Percentiles rank a stretch among this genome's conserved stretches.
Conservation (phyloP, 2,329 filamentous ascomycete genomes). For the Fusarium protoensiforme region DNA sequence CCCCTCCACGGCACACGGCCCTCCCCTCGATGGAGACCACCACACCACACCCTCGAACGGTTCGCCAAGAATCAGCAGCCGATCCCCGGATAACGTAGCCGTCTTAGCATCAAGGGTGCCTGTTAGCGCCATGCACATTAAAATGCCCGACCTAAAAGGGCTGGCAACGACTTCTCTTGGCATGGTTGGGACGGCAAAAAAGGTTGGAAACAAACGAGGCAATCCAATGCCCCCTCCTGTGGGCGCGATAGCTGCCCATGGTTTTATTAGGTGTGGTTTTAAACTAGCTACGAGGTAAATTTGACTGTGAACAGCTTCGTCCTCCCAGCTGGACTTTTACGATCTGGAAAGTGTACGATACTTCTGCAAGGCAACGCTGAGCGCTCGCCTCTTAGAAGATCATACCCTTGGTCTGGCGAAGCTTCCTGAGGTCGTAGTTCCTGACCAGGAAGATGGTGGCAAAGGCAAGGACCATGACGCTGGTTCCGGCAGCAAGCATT, state of each 20-base stretch:
- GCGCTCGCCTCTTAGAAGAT: constrained; percentile 54
- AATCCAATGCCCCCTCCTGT: not conserved
- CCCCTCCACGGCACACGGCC: not conserved
- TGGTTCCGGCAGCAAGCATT: constrained; percentile 56
- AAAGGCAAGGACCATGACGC: constrained; percentile 46
- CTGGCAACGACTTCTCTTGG: not conserved
- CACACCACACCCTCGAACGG: not conserved
- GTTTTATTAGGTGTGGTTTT: not conserved
- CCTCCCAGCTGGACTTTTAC: constrained; percentile 8
- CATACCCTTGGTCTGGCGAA: constrained; percentile 61
- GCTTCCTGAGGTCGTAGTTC: constrained; percentile 61
- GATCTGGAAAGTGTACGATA: not conserved
- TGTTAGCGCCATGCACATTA: not conserved
- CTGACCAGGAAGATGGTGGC: constrained; percentile 58
- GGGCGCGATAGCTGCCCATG: not conserved
- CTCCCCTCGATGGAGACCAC: not conserved
- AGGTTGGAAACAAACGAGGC: not conserved
- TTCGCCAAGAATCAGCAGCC: not conserved
- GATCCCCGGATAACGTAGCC: not conserved
- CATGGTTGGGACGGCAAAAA: not conserved
- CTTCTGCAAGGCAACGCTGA: not conserved
- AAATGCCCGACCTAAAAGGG: not conserved
- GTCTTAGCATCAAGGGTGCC: not conserved
- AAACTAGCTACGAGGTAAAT: constrained; percentile 8
- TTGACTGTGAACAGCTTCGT: constrained; percentile 5